Percentiles rank a stretch among this genome's conserved stretches.
Conservation (phyloP, 2,329 filamentous ascomycete species). For the Fusarium sp. region DNA sequence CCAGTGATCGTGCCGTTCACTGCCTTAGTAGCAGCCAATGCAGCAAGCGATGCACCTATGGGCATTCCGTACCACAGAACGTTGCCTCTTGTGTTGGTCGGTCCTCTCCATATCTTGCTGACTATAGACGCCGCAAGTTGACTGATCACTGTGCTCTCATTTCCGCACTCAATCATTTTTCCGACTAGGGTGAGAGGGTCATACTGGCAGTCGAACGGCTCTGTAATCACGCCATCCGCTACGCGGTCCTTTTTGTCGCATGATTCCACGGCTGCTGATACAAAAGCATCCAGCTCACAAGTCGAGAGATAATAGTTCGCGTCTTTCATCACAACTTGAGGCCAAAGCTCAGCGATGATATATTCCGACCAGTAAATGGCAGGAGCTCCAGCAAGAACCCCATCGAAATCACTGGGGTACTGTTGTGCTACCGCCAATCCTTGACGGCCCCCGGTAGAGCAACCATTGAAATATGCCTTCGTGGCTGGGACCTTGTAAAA, state of each 20-base stretch:
- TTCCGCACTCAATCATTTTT: neutral
- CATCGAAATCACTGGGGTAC: neutral
- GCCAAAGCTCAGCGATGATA: neutral
- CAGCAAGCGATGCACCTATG: neutral
- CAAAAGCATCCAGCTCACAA: neutral
- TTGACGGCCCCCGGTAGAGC: neutral
- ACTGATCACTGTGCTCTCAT: neutral
- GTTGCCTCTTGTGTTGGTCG: neutral
- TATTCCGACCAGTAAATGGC: neutral
- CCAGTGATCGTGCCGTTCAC: neutral
- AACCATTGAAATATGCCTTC: neutral
- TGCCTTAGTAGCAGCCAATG: neutral
- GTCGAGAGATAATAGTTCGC: neutral
- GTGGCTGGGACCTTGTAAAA: neutral
- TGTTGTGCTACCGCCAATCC: neutral
- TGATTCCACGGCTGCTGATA: neutral
- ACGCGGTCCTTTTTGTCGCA: neutral
- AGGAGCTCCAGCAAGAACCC: neutral
- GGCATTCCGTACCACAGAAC: neutral
- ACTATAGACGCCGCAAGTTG: neutral
- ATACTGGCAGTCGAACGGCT: neutral
- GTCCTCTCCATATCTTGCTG: neutral
- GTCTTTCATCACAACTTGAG: neutral
- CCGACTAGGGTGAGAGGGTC: neutral
- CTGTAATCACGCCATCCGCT: neutral